These are phyloP conservation scores for Citropsis articulata DNA, from an alignment of 345 rosid species.

Conservation along the genomic window DNA sequence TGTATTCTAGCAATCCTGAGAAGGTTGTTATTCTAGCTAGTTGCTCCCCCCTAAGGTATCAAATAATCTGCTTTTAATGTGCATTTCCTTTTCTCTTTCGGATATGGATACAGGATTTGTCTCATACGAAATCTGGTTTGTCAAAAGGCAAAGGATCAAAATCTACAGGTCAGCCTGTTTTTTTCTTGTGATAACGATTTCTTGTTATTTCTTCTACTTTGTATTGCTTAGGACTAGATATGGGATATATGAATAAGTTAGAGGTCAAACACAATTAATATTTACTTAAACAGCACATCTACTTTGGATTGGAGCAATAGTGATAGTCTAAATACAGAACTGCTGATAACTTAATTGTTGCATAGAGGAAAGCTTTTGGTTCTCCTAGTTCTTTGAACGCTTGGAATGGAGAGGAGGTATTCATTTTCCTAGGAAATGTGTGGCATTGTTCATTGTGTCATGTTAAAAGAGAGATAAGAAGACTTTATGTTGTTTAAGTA, in stretches of 20 bases:
- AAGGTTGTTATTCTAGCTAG: not conserved
- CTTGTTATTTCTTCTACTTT: not conserved
- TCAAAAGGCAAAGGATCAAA: conserved; percentile 27
- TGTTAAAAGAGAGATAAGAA: not conserved
- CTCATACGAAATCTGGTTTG: conserved; percentile 18
- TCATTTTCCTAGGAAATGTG: not conserved
- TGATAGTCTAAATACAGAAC: not conserved
- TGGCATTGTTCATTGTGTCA: not conserved
- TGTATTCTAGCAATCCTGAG: not conserved
- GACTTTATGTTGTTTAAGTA: not conserved
- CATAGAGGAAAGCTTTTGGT: not conserved
- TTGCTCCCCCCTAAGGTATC: not conserved
- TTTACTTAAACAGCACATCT: not conserved
- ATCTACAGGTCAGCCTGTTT: conserved; percentile 36
- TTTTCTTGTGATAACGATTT: not conserved
- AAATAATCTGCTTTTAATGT: conserved; percentile 2
- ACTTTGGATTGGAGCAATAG: not conserved
- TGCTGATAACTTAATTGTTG: not conserved
- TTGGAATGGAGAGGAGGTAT: not conserved
- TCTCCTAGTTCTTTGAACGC: not conserved
- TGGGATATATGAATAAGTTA: not conserved
- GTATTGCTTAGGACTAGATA: not conserved
- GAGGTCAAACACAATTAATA: not conserved
- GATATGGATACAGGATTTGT: conserved; percentile 34
- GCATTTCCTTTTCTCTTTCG: conserved; percentile 14